Base-by-base conservation (phyloP, 1,139 yeast species). In the Starmera stellimalicola region DNA sequence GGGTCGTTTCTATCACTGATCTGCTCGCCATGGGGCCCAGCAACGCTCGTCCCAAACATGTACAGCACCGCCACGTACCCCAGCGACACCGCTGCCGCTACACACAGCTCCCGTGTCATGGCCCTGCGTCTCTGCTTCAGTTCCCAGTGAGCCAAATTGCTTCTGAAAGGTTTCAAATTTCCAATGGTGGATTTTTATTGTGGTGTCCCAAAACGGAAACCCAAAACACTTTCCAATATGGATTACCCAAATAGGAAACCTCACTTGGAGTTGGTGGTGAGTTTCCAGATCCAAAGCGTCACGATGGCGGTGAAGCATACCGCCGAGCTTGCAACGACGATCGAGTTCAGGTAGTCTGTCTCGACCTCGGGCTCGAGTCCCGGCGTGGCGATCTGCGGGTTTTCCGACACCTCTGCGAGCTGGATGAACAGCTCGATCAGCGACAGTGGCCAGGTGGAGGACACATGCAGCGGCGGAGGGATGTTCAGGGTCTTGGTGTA, bases 371-470 rank as follows among this genome's bases (percentile, higher is more conserved):
- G 77, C 31, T 80, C 88, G 19, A 83, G 61, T 0, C 84, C 82
- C 0, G 96, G 94, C 0, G 97, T 88, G 4, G 85, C 82, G 10
- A 68, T 56, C 30, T 76, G 72, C 0, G 98, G 97, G 27, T 61
- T 61, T 40, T 79, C 73, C 0, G 97, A 95, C 0, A 94, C 94
- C 48, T 85, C 94, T 0, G 88, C 94, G 26, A 91, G 58, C 48
- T 84, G 94, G 16, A 82, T 79, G 54, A 88, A 83, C 26, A 91
- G 62, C 47, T 93, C 97, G 42, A 78, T 78, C 30, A 88, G 57
- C 0, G 95, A 83, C 2, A 94, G 70, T 3, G 85, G 69, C 98
- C 98, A 91, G 12, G 77, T 70, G 1, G 93, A 82, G 0, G 95
- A 83, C 2, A 87, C 83, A 52, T 91, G 97, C 42, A 91, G 58